Conservation (phyloP, 2,329 filamentous ascomycete genomes). For the Aspergillus fumigatus region DNA sequence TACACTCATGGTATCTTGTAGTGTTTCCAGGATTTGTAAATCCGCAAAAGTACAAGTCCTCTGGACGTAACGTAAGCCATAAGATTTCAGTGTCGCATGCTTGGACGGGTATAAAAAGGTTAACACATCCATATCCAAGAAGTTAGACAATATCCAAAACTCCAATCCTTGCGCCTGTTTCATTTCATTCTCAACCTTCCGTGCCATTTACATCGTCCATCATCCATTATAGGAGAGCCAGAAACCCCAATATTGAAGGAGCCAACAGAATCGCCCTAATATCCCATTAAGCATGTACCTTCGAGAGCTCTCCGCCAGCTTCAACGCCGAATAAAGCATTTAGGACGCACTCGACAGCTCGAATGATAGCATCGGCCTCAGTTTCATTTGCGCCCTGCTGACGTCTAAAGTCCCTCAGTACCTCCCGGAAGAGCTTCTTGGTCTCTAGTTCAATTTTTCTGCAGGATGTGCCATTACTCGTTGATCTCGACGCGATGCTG, state of each 20-base stretch:
- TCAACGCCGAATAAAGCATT: constrained; percentile 26
- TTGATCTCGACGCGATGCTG: constrained; percentile 23
- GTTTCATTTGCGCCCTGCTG: constrained; percentile 11
- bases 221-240: background rate
- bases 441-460: constrained; percentile 34
- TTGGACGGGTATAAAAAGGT: background rate
- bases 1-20: background rate
- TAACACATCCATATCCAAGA: background rate
- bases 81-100: background rate
- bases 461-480: constrained; percentile 6
- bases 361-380: constrained; percentile 28
- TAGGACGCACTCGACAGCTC: constrained; percentile 33
- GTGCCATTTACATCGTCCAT: background rate
- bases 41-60: background rate
- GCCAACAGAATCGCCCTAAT: background rate
- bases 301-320: background rate
- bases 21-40: background rate
- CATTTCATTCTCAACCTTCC: background rate
- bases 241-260: background rate
- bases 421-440: constrained; percentile 35
- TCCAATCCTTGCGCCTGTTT: background rate
- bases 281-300: background rate
- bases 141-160: background rate
- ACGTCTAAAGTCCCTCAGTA: constrained; percentile 22
- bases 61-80: background rate